Base-by-base conservation (phyloP, 352 stramenopile genomes). In the Elongisporangium undulatum region DNA sequence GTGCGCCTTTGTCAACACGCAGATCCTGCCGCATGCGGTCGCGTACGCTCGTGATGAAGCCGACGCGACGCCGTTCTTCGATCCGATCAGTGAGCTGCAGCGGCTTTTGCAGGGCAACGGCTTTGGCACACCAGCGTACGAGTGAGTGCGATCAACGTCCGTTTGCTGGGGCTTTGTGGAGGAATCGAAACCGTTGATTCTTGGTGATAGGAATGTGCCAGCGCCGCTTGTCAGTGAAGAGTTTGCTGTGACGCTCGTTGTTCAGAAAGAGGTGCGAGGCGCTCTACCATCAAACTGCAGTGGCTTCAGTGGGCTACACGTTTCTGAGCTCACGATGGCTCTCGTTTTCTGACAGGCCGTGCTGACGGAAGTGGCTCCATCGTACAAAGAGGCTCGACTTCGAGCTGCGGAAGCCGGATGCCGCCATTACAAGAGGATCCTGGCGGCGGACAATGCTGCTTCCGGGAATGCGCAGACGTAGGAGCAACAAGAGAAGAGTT, bases 51-150 rank as follows among this genome's bases (percentile, higher is more conserved):
- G 68, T 13, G 29, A 41, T 15, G 29, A 15, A 1, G 13, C 29
- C 1, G 9, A 41, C 9, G 69, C 73, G 8, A 71, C 85, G 26
- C 51, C 67, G 15, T 76, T 77, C 34, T 86, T 74, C 66, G 75
- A 92, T 48, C 79, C 83, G 7, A 77, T 80, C 26, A 69, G 78
- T 3, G 79, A 82, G 58, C 66, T 93, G 5, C 83, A 93, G 71
- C 82, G 68, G 13, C 58, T 90, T 17, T 63, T 95, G 29, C 85
- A 92, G 54, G 69, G 69, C 20, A 74, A 91, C 50, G 72, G 79
- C 52, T 81, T 75, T 53, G 72, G 72, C 12, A 80, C 90, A 55
- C 83, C 83, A 15, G 60, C 71, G 3, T 92, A 92, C 64, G 85
- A 85, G 77, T 90, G 29, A 41, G 29, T 15, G 29, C 8, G 29